Evolutionary conservation across 441 rosid genomes (phyloP), one percentile per base, ranked within the genome.

Genomic region (Populus hybrid): DNA sequence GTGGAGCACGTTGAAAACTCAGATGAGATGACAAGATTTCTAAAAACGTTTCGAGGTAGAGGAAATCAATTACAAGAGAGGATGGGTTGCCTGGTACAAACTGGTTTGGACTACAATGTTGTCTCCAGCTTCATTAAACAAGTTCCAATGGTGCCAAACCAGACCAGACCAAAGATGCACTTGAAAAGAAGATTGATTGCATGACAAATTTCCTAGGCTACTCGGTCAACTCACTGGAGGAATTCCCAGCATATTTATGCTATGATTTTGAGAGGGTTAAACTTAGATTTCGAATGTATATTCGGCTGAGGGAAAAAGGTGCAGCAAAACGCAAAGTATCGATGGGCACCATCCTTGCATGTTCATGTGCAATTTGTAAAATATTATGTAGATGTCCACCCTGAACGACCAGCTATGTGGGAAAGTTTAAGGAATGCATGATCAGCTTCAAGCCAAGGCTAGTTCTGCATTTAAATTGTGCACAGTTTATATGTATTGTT

Each of bases 31-130:
- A 80, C 81, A 66, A 89, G 80, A 77, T 94, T 97, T 68, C 79
- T 85, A 76, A 91, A 83, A 82, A 83, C 76, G 88, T 94, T 92
- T 74, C 85, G 95, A 80, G 97, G 97, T 57, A 87, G 95, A 81
- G 94, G 94, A 21, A 94, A 92, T 84, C 93, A 88, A 74, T 79
- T 94, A 63, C 97, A 90, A 84, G 97, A 94, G 88, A 91, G 98
- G 80, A 91, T 89, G 65, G 90, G 92, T 84, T 94, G 93, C 81
- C 85, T 94, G 12, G 87, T 91, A 66, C 72, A 82, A 71, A 91
- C 97, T 36, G 97, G 97, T 78, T 83, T 94, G 81, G 89, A 87
- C 85, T 72, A 36, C 75, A 81, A 87, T 72, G 75, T 74, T 24
- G 94, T 84, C 71, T 75, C 85, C 14, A 74, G 82, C 84, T 79